Percentiles rank a stretch among this genome's conserved stretches.
phyloP scores from a whole-genome alignment of 495 filamentous ascomycete genomes.

The Lasiosphaeria ovina region DNA sequence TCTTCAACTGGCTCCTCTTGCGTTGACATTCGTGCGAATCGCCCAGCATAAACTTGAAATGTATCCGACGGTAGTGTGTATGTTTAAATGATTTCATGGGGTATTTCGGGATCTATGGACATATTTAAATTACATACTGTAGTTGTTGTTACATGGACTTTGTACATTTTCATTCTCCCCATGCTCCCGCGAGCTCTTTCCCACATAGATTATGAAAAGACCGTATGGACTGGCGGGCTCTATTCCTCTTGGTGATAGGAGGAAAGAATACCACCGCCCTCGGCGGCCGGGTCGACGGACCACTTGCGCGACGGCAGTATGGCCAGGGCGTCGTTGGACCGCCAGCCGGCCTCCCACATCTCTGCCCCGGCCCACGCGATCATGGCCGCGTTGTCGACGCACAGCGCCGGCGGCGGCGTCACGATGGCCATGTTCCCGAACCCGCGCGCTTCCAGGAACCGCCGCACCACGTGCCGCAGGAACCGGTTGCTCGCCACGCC shows the following conservation, averaged over 20 bases:
- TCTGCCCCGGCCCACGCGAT: conserved; percentile 92
- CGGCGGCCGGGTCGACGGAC: conserved; percentile 63
- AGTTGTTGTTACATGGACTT: no score
- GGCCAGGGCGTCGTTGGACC: conserved; percentile 48
- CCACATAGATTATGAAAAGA: no score
- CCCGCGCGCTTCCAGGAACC: conserved; percentile 61
- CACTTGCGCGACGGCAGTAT: conserved; percentile 67
- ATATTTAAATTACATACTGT: no score
- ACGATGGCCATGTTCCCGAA: conserved; percentile 60
- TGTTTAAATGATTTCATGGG: no score
- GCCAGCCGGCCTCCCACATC: conserved; percentile 82
- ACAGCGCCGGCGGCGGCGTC: conserved; percentile 71
- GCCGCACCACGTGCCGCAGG: conserved; percentile 64
- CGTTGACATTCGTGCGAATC: no score
- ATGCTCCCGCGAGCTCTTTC: no score
- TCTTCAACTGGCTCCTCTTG: no score
- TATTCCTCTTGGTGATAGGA: conserved; percentile 30
- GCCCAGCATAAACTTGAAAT: no score
- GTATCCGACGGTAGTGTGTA: no score
- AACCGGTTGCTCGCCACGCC: conserved; percentile 85
- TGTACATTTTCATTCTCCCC: no score
- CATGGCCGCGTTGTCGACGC: conserved; percentile 98
- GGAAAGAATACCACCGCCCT: conserved; percentile 53
- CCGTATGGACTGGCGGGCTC: not conserved
- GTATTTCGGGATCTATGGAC: no score